These are phyloP conservation scores for Podaxis mareebaensis DNA, from an alignment of 768 basidiomycete genomes.

Conservation along the genomic window DNA sequence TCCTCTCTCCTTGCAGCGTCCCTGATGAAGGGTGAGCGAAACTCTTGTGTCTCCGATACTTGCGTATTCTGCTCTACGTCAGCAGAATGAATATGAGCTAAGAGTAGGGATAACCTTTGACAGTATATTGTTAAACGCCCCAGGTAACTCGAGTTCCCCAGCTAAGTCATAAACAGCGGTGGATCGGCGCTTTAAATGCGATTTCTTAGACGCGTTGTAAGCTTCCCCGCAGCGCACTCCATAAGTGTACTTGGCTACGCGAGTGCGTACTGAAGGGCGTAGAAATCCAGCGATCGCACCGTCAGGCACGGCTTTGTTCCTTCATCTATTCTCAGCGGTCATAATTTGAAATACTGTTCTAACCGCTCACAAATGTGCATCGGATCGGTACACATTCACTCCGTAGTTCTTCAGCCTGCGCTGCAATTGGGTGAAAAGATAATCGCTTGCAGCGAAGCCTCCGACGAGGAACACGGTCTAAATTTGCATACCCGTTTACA, in stretches of 20 bases:
- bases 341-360: background rate
- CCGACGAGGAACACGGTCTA: constrained; percentile 48
- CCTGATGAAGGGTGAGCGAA: constrained; percentile 16
- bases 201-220: constrained; percentile 34
- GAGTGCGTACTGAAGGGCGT: constrained; percentile 47
- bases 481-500: background rate
- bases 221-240: constrained; percentile 40
- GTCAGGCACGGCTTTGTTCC: constrained; percentile 28
- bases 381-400: constrained; percentile 47
- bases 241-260: constrained; percentile 50
- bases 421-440: constrained; percentile 46
- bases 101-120: constrained; percentile 31
- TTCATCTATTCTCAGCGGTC: background rate
- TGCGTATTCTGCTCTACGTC: background rate
- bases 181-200: constrained; percentile 38
- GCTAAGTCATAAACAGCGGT: constrained; percentile 34
- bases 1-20: constrained; percentile 6
- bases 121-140: constrained; percentile 42
- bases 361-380: constrained; percentile 25
- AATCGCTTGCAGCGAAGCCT: constrained; percentile 59
- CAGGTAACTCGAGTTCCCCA: constrained; percentile 38
- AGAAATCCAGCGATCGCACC: constrained; percentile 38
- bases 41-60: constrained; percentile 42
- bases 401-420: constrained; percentile 35
- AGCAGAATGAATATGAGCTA: background rate